A percentile compares a stretch with the other conserved stretches of the same genome.
Evolutionary conservation across 257 asterid genomes (phyloP).

Genomic region (Nicotiana attenuata): DNA sequence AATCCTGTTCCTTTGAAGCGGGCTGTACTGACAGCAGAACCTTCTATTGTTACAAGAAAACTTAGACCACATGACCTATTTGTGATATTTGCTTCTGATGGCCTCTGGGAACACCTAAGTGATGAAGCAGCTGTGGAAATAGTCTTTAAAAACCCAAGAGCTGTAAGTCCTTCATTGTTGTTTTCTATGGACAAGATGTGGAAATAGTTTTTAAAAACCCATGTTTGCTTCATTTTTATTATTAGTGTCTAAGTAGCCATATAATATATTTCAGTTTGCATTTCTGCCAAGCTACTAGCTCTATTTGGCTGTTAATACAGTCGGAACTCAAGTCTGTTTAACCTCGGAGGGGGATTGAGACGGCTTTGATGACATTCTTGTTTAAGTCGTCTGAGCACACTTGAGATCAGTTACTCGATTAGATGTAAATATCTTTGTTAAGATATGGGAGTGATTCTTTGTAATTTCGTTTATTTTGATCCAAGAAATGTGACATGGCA

Average conservation of each 20-base stretch:
- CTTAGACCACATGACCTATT: constrained; percentile 22
- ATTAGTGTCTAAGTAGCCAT: neutral
- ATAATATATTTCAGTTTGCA: neutral
- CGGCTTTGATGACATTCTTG: neutral
- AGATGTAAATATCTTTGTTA: neutral
- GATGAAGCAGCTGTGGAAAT: constrained; percentile 29
- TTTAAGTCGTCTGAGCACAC: neutral
- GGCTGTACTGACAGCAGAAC: constrained; percentile 23
- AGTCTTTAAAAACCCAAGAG: constrained; percentile 20
- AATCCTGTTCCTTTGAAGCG: constrained; percentile 18
- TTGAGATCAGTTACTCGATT: neutral
- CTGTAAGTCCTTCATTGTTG: constrained; percentile 18
- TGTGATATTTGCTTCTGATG: constrained; percentile 34
- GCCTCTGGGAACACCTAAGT: constrained; percentile 32
- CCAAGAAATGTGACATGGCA: neutral
- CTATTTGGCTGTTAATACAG: neutral
- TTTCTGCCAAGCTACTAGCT: neutral
- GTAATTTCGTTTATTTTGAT: neutral
- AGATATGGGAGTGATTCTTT: neutral
- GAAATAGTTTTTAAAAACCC: neutral
- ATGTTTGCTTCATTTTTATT: neutral
- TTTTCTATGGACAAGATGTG: neutral
- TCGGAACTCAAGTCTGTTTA: neutral
- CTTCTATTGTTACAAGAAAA: constrained; percentile 22
- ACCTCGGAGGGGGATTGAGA: neutral